Evolutionary conservation across 1,284 basidiomycete genomes (phyloP), one percentile per base, ranked within the genome.

Genomic region (Sporisorium sorghi): DNA sequence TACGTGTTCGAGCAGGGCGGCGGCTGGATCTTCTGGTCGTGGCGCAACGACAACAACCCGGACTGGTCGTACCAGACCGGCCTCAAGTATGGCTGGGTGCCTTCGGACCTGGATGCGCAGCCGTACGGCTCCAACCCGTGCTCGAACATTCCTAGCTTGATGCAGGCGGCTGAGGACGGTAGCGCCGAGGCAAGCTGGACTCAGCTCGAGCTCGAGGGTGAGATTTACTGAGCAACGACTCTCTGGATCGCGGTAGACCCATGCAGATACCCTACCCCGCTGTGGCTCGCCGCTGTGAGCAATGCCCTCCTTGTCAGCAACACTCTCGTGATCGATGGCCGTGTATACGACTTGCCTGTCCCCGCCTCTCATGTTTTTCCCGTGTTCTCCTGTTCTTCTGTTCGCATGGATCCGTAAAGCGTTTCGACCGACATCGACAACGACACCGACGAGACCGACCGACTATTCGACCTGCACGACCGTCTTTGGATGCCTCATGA

Each of bases 1-100:
- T 76, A 65, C 46, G 77, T 81, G 24, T 85, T 80, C 51, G 84
- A 85, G 75, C 63, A 62, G 33, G 75, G 81, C 26, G 88, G 89
- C 52, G 91, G 92, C 21, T 93, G 91, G 91, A 87, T 91, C 15
- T 90, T 88, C 80, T 92, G 91, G 91, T 89, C 91, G 15, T 92
- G 91, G 91, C 91, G 91, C 88, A 58, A 76, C 73, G 76, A 79
- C 57, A 75, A 70, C 53, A 79, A 81, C 23, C 77, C 79, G 30
- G 84, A 85, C 37, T 85, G 83, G 80, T 77, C 76, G 32, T 84
- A 83, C 77, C 63, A 79, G 69, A 76, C 79, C 26, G 79, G 83
- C 50, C 69, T 84, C 8, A 63, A 78, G 58, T 70, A 77, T 48
- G 82, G 82, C 42, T 82, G 78, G 76, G 78, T 83, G 52, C 78